Percentiles rank a stretch among this genome's conserved stretches.
phyloP scores from a whole-genome alignment of 176 grass and related monocot species.

The Metroxylon sagu region DNA sequence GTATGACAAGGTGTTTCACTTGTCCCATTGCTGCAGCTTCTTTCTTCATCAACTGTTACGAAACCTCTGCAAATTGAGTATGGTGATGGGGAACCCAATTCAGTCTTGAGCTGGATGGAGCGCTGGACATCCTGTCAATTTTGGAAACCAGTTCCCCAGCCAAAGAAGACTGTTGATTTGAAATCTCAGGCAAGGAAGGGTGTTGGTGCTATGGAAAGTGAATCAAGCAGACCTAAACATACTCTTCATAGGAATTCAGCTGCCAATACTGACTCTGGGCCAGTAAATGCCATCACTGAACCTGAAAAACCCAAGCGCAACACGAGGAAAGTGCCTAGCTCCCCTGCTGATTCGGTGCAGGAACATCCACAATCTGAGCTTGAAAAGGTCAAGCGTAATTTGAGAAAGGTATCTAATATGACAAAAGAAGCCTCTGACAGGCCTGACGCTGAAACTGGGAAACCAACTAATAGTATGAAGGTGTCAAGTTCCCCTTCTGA shows the following conservation, averaged over 20 bases:
- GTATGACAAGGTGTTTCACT: not conserved
- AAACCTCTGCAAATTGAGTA: constrained; percentile 63
- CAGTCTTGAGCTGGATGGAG: constrained; percentile 63
- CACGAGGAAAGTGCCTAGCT: constrained; percentile 29
- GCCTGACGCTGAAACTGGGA: constrained; percentile 31
- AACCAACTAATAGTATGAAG: constrained; percentile 15
- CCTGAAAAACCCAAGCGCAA: constrained; percentile 58
- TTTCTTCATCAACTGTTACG: constrained; percentile 34
- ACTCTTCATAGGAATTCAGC: constrained; percentile 30
- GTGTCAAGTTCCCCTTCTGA: constrained; percentile 23
- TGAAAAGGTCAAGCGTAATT: constrained; percentile 84
- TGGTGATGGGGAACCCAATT: constrained; percentile 56
- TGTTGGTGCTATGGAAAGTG: constrained; percentile 65
- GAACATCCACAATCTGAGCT: constrained; percentile 76
- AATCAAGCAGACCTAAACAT: constrained; percentile 80
- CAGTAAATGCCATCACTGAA: constrained; percentile 29
- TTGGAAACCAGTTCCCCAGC: constrained; percentile 49
- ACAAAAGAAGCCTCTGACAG: constrained; percentile 39
- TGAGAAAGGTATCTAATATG: constrained; percentile 70
- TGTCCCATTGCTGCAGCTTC: constrained; percentile 44
- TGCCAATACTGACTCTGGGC: constrained; percentile 25
- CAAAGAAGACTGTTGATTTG: constrained; percentile 45
- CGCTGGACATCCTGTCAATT: constrained; percentile 54
- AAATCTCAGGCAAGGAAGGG: constrained; percentile 40
- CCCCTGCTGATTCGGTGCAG: constrained; percentile 39